phyloP scores from a whole-genome alignment of 1,284 basidiomycete species.

The Irpex sp. region DNA sequence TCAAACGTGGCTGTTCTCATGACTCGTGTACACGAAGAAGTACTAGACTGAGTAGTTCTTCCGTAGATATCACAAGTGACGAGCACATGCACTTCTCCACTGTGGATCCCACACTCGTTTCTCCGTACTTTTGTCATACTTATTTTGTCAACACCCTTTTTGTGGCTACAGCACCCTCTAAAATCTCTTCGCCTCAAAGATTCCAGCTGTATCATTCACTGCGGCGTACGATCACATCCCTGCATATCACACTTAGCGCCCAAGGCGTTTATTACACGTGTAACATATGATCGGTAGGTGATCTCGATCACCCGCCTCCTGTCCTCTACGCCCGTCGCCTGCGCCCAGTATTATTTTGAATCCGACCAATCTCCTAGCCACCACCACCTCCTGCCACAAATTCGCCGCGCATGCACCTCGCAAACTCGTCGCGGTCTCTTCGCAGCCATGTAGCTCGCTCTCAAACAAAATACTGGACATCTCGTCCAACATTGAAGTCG shows the following conservation, averaged over 20 bases:
- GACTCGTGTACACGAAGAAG: background rate
- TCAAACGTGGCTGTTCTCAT: background rate
- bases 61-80: background rate
- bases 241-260: too few relatives aligned
- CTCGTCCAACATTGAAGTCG: constrained; percentile 4
- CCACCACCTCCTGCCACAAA: background rate
- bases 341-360: background rate
- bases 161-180: background rate
- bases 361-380: background rate
- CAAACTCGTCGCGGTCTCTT: constrained; percentile 1
- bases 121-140: too few relatives aligned
- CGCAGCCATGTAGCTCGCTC: constrained; percentile 10
- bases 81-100: background rate
- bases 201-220: background rate
- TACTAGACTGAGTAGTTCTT: background rate
- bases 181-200: background rate
- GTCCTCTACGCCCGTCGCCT: background rate
- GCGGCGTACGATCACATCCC: background rate
- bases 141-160: background rate
- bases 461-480: constrained; percentile 2
- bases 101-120: too few relatives aligned
- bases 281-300: too few relatives aligned
- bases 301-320: too few relatives aligned
- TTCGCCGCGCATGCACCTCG: constrained; percentile 11
- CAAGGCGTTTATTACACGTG: too few relatives aligned